These are phyloP conservation scores for Ajuga chamaepitys DNA, from an alignment of 257 asterid species.

Conservation along the genomic window DNA sequence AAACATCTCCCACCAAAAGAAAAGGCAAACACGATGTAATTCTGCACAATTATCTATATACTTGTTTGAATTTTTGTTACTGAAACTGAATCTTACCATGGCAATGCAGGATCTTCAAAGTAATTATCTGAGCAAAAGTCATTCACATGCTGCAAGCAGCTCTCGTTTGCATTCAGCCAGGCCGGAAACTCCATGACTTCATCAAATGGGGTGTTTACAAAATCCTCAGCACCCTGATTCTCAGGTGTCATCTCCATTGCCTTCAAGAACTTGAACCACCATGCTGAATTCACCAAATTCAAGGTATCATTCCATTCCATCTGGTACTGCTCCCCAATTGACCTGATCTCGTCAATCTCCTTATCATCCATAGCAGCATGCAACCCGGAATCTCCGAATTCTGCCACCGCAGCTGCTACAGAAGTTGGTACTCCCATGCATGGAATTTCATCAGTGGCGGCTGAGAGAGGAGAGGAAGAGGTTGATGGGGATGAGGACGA, in stretches of 20 bases:
- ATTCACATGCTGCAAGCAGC: conserved; percentile 45
- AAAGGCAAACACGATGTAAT: background rate
- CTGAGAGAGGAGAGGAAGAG: conserved; percentile 49
- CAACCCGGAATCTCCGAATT: conserved; percentile 39
- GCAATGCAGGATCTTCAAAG: conserved; percentile 76
- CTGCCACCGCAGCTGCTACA: conserved; percentile 21
- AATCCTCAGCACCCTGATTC: conserved; percentile 28
- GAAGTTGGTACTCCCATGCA: conserved; percentile 26
- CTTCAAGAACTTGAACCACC: conserved; percentile 88
- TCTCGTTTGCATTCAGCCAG: conserved; percentile 68
- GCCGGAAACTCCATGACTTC: conserved; percentile 82
- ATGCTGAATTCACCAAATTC: conserved; percentile 73
- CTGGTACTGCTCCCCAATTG: conserved; percentile 84
- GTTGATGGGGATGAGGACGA: conserved; percentile 54
- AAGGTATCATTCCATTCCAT: conserved; percentile 90
- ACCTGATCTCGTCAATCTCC: conserved; percentile 88
- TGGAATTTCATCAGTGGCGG: conserved; percentile 39
- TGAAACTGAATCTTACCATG: conserved; percentile 52
- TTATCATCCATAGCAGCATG: conserved; percentile 79
- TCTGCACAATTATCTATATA: background rate
- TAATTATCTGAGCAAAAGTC: conserved; percentile 49
- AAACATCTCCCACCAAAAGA: conserved; percentile 6
- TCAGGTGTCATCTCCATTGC: conserved; percentile 55
- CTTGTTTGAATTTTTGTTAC: background rate
- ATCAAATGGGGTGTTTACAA: conserved; percentile 48